Conservation (phyloP, 176 grass and related monocot species). For the Poa pratensis region DNA sequence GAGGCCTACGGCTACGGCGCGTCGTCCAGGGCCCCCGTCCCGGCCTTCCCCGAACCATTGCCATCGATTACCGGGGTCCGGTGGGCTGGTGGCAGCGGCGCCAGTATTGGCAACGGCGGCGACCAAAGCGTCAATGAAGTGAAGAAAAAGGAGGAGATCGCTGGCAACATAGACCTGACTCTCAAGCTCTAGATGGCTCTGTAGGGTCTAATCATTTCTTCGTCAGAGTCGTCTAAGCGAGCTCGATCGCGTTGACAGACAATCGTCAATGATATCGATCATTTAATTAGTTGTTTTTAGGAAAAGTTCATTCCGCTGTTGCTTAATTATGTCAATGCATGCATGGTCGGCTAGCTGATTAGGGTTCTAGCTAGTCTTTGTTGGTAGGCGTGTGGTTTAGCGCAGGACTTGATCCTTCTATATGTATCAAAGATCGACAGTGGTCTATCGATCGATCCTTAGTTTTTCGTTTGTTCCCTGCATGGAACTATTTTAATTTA, state of each 20-base stretch:
- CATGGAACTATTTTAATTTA: neutral
- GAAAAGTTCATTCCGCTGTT: slow-evolving; percentile 12
- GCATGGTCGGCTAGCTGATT: neutral
- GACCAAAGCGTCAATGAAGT: neutral
- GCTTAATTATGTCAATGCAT: slow-evolving; percentile 3
- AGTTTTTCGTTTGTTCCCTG: slow-evolving; percentile 23
- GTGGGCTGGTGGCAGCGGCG: neutral
- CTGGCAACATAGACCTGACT: slow-evolving; percentile 46
- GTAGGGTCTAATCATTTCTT: slow-evolving; percentile 13
- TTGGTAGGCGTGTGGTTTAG: slow-evolving; percentile 23
- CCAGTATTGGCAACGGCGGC: neutral
- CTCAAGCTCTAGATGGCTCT: slow-evolving; percentile 47
- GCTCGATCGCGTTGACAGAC: neutral
- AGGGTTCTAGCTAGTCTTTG: neutral
- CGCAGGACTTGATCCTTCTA: neutral
- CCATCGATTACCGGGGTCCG: neutral
- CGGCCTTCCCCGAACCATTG: neutral
- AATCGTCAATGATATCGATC: neutral
- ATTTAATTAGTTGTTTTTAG: neutral
- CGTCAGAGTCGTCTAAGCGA: neutral
- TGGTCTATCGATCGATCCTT: neutral
- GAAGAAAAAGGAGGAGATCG: slow-evolving; percentile 16
- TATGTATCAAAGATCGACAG: neutral
- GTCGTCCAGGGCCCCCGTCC: neutral
- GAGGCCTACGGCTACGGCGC: slow-evolving; percentile 36